A percentile compares a stretch with the other conserved stretches of the same genome.
Conservation (phyloP, 352 stramenopile genomes). For the Globisporangium okanoganense region DNA sequence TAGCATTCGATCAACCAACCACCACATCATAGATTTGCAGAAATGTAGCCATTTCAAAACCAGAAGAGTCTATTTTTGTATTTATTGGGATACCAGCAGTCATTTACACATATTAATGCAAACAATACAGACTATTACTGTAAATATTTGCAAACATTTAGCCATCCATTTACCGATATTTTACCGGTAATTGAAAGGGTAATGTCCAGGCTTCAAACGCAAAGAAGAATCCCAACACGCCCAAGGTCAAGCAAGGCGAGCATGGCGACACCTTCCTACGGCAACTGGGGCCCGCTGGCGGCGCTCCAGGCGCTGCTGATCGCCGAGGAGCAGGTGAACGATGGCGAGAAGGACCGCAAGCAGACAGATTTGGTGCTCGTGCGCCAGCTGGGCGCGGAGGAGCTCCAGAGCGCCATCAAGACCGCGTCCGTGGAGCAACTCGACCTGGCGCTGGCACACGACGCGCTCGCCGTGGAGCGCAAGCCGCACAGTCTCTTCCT, state of each 20-base stretch:
- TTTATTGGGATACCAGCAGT: neutral
- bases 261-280: neutral
- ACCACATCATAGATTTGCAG: neutral
- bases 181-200: too few relatives aligned
- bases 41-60: neutral
- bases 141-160: too few relatives aligned
- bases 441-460: conserved; percentile 49
- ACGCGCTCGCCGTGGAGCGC: conserved; percentile 42
- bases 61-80: neutral
- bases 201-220: conserved; percentile 2
- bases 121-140: too few relatives aligned
- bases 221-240: conserved; percentile 1
- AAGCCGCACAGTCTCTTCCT: conserved; percentile 41
- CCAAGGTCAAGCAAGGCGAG: neutral
- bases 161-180: too few relatives aligned
- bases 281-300: conserved; percentile 49
- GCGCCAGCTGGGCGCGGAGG: conserved; percentile 37
- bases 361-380: conserved; percentile 43
- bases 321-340: conserved; percentile 28
- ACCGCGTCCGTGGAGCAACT: conserved; percentile 52
- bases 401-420: conserved; percentile 41
- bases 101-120: neutral
- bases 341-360: conserved; percentile 41
- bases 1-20: neutral
- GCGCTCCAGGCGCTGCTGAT: conserved; percentile 39